Percentiles rank a stretch among this genome's conserved stretches.
Conservation (phyloP, 2,329 filamentous ascomycete species). For the Samsoniella hepiali region DNA sequence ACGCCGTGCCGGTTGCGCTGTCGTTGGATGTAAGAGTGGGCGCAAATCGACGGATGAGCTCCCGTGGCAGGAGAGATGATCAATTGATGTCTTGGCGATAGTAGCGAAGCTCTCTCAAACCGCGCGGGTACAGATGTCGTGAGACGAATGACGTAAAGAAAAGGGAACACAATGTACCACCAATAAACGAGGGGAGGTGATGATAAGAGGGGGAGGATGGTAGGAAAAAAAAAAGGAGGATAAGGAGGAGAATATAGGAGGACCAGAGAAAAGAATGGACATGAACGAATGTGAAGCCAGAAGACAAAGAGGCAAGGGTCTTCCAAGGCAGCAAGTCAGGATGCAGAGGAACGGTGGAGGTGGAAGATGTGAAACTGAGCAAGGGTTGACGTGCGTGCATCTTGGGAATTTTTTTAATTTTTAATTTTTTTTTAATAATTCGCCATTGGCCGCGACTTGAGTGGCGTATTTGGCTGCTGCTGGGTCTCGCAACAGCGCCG, state of each 20-base stretch:
- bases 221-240: constrained; percentile 23
- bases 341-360: constrained; percentile 11
- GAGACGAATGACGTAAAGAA: constrained; percentile 5
- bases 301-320: constrained; percentile 1
- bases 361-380: constrained; percentile 13
- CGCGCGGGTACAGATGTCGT: neutral
- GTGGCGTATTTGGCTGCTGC: neutral
- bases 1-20: neutral
- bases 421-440: neutral
- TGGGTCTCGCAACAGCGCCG: neutral
- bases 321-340: constrained; percentile 13
- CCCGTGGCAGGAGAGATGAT: neutral
- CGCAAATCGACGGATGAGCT: neutral
- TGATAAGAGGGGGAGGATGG: constrained; percentile 23
- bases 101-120: neutral
- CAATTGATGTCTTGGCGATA: neutral
- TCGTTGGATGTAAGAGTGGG: neutral
- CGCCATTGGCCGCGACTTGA: neutral
- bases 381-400: constrained; percentile 3
- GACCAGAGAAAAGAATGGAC: constrained; percentile 21
- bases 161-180: neutral
- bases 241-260: constrained; percentile 18
- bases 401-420: neutral
- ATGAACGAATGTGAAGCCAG: constrained; percentile 14
- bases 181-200: constrained; percentile 14